Percentiles rank a stretch among this genome's conserved stretches.
Conservation (phyloP, 75 land plant species). For the Selaginella moellendorffii region DNA sequence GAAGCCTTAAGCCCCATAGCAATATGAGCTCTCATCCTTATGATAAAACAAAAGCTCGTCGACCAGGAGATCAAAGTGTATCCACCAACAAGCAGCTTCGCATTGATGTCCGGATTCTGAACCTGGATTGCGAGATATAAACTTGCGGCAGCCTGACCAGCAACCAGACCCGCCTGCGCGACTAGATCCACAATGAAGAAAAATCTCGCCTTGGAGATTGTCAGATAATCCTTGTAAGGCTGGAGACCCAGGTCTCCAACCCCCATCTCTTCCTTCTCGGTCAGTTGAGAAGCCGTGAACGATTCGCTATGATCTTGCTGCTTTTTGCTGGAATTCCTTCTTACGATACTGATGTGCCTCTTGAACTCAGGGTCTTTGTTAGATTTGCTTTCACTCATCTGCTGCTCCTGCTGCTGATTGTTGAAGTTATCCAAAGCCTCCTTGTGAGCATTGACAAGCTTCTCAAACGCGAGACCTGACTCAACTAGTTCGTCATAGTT, state of each 20-base stretch:
- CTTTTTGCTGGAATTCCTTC: background rate
- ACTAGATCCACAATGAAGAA: background rate
- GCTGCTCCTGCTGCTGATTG: background rate
- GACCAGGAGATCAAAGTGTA: background rate
- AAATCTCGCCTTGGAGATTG: background rate
- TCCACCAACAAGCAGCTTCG: slow-evolving; percentile 7
- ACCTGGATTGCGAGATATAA: background rate
- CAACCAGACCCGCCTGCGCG: background rate
- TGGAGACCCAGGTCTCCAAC: slow-evolving; percentile 2
- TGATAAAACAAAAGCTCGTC: background rate
- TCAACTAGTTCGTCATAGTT: background rate
- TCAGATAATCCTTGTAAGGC: background rate
- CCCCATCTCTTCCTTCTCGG: background rate
- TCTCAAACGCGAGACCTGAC: slow-evolving; percentile 6
- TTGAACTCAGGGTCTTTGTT: background rate
- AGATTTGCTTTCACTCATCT: background rate
- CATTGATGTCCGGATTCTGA: background rate
- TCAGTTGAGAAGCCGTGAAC: background rate
- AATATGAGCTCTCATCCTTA: background rate
- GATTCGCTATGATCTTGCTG: background rate
- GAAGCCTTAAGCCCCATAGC: background rate
- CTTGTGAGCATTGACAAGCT: slow-evolving; percentile 7
- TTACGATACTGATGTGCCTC: background rate
- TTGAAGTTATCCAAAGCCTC: background rate
- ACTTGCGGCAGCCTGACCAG: background rate